These are phyloP conservation scores for Hansenula sp. DNA, from an alignment of 1,139 yeast species.

Conservation along the genomic window DNA sequence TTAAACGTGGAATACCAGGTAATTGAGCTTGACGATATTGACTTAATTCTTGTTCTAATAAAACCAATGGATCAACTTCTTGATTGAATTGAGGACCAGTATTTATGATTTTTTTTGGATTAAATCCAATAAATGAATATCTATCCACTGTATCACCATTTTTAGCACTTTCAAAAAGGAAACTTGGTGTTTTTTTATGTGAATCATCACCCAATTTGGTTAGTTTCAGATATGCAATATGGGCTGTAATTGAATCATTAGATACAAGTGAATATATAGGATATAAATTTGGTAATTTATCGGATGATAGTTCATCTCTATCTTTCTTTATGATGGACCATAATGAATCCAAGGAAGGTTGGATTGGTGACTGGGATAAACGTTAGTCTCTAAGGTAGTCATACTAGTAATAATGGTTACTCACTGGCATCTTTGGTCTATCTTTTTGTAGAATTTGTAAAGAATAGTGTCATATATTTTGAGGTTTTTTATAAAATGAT, in stretches of 20 bases:
- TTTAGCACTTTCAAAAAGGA: slow-evolving; percentile 81
- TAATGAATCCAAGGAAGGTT: slow-evolving; percentile 57
- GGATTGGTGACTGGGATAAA: slow-evolving; percentile 29
- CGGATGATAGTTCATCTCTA: slow-evolving; percentile 21
- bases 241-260: slow-evolving; percentile 80
- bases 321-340: slow-evolving; percentile 40
- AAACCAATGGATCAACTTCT: slow-evolving; percentile 71
- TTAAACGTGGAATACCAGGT: slow-evolving; percentile 77
- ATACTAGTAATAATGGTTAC: background rate
- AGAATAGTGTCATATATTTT: background rate
- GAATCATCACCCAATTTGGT: slow-evolving; percentile 60
- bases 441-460: no score
- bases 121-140: slow-evolving; percentile 84
- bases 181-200: slow-evolving; percentile 55
- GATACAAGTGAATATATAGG: slow-evolving; percentile 77
- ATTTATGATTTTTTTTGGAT: slow-evolving; percentile 73
- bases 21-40: slow-evolving; percentile 63
- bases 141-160: slow-evolving; percentile 89
- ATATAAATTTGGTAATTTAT: slow-evolving; percentile 50
- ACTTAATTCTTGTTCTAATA: slow-evolving; percentile 70
- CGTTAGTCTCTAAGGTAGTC: background rate
- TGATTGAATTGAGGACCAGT: slow-evolving; percentile 62
- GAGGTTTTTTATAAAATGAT: no score
- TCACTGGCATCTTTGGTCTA: background rate
- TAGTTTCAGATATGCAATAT: slow-evolving; percentile 81